Percentiles rank a stretch among this genome's conserved stretches.
phyloP scores from a whole-genome alignment of 2,329 filamentous ascomycete genomes.

The Aureobasidium lini region DNA sequence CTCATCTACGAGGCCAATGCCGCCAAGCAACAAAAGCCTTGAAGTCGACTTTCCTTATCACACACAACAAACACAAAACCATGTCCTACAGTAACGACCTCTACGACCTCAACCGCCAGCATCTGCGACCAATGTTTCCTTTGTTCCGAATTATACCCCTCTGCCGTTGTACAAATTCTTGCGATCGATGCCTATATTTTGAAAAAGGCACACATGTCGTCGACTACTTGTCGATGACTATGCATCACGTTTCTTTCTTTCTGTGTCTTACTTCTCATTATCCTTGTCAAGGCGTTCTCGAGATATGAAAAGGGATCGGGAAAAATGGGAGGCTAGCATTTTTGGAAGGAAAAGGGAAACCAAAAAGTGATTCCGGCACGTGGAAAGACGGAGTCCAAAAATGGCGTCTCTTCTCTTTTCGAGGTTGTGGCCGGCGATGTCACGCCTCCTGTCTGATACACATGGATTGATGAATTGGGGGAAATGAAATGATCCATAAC shows the following conservation, averaged over 20 bases:
- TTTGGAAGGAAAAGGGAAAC: neutral
- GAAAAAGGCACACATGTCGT: neutral
- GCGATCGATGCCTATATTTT: neutral
- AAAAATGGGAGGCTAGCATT: slow-evolving; percentile 3
- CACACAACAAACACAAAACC: neutral
- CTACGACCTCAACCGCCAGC: slow-evolving; percentile 7
- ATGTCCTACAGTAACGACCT: slow-evolving; percentile 4
- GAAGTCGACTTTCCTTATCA: neutral
- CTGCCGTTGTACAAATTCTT: slow-evolving; percentile 4
- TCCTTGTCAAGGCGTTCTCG: neutral
- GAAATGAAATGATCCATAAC: neutral
- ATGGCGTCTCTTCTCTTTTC: neutral
- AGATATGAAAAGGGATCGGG: neutral
- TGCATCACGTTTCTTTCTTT: neutral
- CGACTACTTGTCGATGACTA: neutral
- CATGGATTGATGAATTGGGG: neutral
- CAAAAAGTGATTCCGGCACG: slow-evolving; percentile 1
- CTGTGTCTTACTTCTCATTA: neutral
- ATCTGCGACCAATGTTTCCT: slow-evolving; percentile 9
- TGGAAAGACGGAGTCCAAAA: neutral
- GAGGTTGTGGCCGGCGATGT: neutral
- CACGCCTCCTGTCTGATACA: neutral
- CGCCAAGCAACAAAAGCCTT: slow-evolving; percentile 6
- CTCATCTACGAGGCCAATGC: slow-evolving; percentile 40
- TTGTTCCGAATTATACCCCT: slow-evolving; percentile 12